Conservation (phyloP, 1,139 yeast genomes). For the Protomyces inouyei region DNA sequence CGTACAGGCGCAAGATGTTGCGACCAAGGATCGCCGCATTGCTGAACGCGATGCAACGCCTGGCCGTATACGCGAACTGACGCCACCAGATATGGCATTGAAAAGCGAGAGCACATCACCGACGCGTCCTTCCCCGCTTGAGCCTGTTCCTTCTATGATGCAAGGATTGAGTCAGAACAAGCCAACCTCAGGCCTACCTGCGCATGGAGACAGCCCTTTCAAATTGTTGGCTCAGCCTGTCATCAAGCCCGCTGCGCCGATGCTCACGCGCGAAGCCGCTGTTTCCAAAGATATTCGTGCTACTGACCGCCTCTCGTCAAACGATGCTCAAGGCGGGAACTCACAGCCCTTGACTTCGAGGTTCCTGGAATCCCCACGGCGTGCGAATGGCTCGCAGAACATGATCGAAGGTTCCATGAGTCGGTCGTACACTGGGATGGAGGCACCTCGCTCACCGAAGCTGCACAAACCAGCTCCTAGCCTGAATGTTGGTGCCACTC, state of each 20-base stretch:
- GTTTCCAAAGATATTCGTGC: constrained; percentile 9
- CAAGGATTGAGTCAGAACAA: too few species aligned
- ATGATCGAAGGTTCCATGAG: background rate
- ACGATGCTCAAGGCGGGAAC: background rate
- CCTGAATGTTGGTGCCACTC: background rate
- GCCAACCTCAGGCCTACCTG: too few species aligned
- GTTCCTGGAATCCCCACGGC: constrained; percentile 21
- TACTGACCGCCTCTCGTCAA: background rate
- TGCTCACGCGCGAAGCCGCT: constrained; percentile 4
- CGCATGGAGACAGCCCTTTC: too few species aligned
- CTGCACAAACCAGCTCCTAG: background rate
- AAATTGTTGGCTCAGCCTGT: too few species aligned
- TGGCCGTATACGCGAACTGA: too few species aligned
- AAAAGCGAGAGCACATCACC: too few species aligned
- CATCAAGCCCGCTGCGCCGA: background rate
- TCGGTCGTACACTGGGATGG: background rate
- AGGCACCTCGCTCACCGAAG: background rate
- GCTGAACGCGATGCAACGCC: too few species aligned
- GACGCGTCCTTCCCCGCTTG: too few species aligned
- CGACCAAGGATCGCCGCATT: too few species aligned
- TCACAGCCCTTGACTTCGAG: constrained; percentile 22
- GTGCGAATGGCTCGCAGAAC: background rate
- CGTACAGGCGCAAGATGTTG: too few species aligned
- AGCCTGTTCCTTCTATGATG: too few species aligned
- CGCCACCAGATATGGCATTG: too few species aligned